A percentile compares a stretch with the other conserved stretches of the same genome.
Conservation (phyloP, 1,139 yeast genomes). For the Sugiyamaella paludigena region DNA sequence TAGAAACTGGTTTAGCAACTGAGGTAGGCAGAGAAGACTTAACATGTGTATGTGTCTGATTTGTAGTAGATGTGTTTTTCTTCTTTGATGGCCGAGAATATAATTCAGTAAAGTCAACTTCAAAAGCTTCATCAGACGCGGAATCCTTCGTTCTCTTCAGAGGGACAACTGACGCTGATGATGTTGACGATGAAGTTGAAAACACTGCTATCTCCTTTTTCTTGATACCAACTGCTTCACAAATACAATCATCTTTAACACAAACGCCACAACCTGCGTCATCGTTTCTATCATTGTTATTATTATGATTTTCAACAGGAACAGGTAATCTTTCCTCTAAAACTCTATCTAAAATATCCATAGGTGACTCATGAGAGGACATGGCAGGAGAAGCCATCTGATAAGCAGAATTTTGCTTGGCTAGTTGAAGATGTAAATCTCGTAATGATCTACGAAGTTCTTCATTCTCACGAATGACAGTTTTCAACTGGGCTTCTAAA, state of each 20-base stretch:
- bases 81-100: constrained; percentile 24
- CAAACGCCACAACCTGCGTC: constrained; percentile 62
- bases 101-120: constrained; percentile 35
- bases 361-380: constrained; percentile 35
- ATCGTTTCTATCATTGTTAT: constrained; percentile 8
- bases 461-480: constrained; percentile 25
- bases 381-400: constrained; percentile 51
- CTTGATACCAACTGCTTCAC: constrained; percentile 56
- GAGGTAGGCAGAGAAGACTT: constrained; percentile 1
- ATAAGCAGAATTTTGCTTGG: constrained; percentile 16
- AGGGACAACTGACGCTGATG: not conserved
- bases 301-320: constrained; percentile 16
- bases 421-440: constrained; percentile 17
- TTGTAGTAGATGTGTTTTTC: not conserved
- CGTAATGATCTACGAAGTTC: constrained; percentile 19
- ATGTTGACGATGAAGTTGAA: not conserved
- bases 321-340: constrained; percentile 41
- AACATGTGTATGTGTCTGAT: constrained; percentile 2
- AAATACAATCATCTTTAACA: constrained; percentile 64
- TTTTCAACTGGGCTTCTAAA: constrained; percentile 22
- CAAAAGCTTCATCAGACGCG: constrained; percentile 26
- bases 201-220: not conserved
- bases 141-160: constrained; percentile 3
- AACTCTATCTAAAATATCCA: constrained; percentile 41
- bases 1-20: constrained; percentile 30